phyloP scores from a whole-genome alignment of 148 eudicot species.

The Camellia sinensis region DNA sequence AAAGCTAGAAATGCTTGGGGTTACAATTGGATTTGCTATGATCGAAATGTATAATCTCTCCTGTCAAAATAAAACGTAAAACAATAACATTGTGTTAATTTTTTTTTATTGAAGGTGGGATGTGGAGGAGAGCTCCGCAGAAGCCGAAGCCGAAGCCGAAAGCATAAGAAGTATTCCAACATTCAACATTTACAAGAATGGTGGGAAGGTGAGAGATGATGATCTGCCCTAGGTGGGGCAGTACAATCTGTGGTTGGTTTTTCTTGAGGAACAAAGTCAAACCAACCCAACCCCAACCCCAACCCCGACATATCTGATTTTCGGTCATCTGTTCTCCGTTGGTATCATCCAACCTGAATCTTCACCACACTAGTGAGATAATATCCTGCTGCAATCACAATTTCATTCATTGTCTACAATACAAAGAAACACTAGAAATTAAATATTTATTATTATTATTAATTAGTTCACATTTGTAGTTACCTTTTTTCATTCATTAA shows the following conservation, averaged over 20 bases:
- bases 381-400: neutral
- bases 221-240: conserved; percentile 8
- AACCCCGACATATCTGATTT: neutral
- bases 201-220: conserved; percentile 20
- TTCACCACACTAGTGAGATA: too few relatives aligned
- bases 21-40: neutral
- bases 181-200: conserved; percentile 14
- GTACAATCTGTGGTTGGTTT: neutral
- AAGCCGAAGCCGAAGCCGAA: conserved; percentile 14
- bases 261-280: neutral
- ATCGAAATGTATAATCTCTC: neutral
- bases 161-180: conserved; percentile 13
- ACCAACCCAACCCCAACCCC: neutral
- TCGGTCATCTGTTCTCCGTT: neutral
- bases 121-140: too few relatives aligned
- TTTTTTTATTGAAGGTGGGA: conserved; percentile 22
- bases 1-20: neutral
- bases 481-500: neutral
- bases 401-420: neutral
- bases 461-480: conserved; percentile 17
- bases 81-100: neutral
- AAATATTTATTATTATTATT: too few relatives aligned
- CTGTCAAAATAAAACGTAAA: too few relatives aligned
- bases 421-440: neutral
- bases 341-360: too few relatives aligned